Evolutionary conservation across 352 stramenopile species (phyloP).

Genomic region (Nothophytophthora sp.): DNA sequence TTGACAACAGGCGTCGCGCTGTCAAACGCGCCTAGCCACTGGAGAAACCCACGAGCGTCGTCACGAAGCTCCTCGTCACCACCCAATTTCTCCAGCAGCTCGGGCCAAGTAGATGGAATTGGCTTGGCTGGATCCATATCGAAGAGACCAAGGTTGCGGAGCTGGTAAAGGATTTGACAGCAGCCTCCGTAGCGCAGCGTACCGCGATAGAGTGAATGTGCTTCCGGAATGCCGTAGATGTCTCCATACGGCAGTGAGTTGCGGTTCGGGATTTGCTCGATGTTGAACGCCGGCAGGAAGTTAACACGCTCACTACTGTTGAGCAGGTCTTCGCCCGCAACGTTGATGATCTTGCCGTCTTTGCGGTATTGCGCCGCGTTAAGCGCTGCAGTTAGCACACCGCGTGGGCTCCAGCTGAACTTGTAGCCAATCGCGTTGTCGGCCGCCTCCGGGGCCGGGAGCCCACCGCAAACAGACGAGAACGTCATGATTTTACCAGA

Average conservation of each 20-base stretch:
- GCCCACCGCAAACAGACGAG: constrained; percentile 94
- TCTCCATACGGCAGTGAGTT: constrained; percentile 93
- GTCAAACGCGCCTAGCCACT: constrained; percentile 80
- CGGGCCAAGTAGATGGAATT: constrained; percentile 74
- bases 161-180: constrained; percentile 89
- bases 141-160: constrained; percentile 91
- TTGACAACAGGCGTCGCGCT: constrained; percentile 49
- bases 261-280: constrained; percentile 96
- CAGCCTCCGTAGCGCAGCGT: constrained; percentile 95
- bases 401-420: constrained; percentile 96
- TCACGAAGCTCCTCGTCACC: constrained; percentile 20
- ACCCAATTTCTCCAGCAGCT: constrained; percentile 67
- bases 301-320: constrained; percentile 80
- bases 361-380: constrained; percentile 92
- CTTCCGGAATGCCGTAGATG: constrained; percentile 94
- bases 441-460: constrained; percentile 93
- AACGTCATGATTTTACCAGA: constrained; percentile 92
- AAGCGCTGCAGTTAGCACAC: constrained; percentile 92
- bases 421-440: constrained; percentile 98
- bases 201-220: constrained; percentile 92
- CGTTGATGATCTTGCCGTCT: constrained; percentile 82
- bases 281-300: constrained; percentile 90
- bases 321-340: constrained; percentile 89
- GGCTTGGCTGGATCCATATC: constrained; percentile 55
- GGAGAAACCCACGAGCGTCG: constrained; percentile 71